Percentiles rank a stretch among this genome's conserved stretches.
Evolutionary conservation across 352 stramenopile genomes (phyloP).

Genomic region (Globisporangium echinulatum): DNA sequence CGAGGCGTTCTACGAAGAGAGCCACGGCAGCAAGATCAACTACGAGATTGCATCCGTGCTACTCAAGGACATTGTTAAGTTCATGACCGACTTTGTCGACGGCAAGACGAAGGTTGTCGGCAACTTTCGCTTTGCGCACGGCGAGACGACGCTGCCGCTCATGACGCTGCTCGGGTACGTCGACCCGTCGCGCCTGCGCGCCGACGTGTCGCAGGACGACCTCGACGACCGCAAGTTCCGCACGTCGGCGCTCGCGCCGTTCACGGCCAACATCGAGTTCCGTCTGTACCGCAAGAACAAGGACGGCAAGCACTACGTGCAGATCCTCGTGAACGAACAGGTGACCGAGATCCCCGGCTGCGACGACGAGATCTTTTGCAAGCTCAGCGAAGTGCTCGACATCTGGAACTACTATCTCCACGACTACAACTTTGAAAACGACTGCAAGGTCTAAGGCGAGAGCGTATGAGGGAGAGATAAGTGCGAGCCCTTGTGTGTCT

Average conservation of each 20-base stretch:
- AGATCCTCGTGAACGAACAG: slow-evolving; percentile 42
- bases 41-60: slow-evolving; percentile 46
- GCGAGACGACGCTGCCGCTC: slow-evolving; percentile 63
- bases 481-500: no score
- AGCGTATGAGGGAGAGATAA: no score
- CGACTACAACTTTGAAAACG: slow-evolving; percentile 28
- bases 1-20: slow-evolving; percentile 42
- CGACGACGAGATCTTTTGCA: slow-evolving; percentile 26
- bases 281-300: slow-evolving; percentile 27
- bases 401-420: slow-evolving; percentile 55
- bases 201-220: slow-evolving; percentile 17
- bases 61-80: slow-evolving; percentile 27
- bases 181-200: slow-evolving; percentile 19
- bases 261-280: slow-evolving; percentile 45
- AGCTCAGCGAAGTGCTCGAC: slow-evolving; percentile 32
- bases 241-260: slow-evolving; percentile 32
- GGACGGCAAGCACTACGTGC: slow-evolving; percentile 20
- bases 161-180: slow-evolving; percentile 54
- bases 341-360: slow-evolving; percentile 31
- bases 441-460: slow-evolving; percentile 20
- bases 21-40: slow-evolving; percentile 36
- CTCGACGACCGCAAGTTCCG: slow-evolving; percentile 32
- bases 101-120: slow-evolving; percentile 14
- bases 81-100: slow-evolving; percentile 17
- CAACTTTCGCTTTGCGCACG: slow-evolving; percentile 54